phyloP scores from a whole-genome alignment of 2,329 filamentous ascomycete species.

The Aspergillus tamarii region DNA sequence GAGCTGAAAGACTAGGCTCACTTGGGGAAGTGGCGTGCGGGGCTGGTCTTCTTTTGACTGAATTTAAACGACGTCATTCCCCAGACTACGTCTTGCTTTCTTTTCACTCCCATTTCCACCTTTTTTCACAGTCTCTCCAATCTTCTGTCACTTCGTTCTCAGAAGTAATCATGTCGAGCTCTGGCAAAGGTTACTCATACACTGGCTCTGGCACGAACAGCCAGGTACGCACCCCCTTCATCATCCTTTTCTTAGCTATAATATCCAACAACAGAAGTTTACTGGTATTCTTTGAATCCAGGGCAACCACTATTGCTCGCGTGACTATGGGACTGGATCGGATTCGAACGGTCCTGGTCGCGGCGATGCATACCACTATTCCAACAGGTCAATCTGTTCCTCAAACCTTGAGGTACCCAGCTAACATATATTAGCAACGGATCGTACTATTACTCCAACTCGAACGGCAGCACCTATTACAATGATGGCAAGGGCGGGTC shows the following conservation, averaged over 20 bases:
- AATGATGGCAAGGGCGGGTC: constrained; percentile 62
- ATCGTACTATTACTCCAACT: constrained; percentile 75
- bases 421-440: constrained; percentile 52
- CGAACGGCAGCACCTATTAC: constrained; percentile 70
- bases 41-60: too few relatives aligned
- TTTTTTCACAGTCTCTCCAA: too few relatives aligned
- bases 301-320: constrained; percentile 70
- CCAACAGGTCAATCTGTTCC: constrained; percentile 56
- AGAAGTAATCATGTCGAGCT: constrained; percentile 19
- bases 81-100: too few relatives aligned
- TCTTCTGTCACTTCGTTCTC: too few relatives aligned
- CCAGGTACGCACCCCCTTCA: constrained; percentile 50
- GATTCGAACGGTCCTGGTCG: constrained; percentile 55
- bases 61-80: too few relatives aligned
- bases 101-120: too few relatives aligned
- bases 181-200: constrained; percentile 39
- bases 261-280: too few relatives aligned
- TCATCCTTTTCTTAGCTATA: neutral
- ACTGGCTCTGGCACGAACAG: constrained; percentile 62
- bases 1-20: too few relatives aligned
- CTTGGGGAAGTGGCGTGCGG: too few relatives aligned
- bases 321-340: constrained; percentile 63
- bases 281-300: constrained; percentile 31
- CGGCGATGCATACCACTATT: constrained; percentile 58
- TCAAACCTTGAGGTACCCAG: neutral